Evolutionary conservation across 345 rosid species (phyloP), one percentile per base, ranked within the genome.

Genomic region (Gossypium thurberi): DNA sequence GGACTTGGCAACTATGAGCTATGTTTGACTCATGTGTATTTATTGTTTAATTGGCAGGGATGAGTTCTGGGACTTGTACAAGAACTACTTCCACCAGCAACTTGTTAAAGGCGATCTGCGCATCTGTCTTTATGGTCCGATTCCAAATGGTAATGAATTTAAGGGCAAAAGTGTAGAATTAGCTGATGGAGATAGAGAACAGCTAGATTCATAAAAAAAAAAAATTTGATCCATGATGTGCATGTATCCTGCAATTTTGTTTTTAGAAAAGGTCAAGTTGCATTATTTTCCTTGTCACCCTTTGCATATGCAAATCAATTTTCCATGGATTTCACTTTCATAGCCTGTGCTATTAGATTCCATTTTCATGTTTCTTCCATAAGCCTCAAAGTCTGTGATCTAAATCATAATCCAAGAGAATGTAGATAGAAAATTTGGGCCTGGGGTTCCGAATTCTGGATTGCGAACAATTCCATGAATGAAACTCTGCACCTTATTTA

Each of bases 31-130:
- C 3, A 58, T 46, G 15, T 23, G 10, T 25, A 11, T 25, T 65
- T 50, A 20, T 18, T 56, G 53, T 51, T 11, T 10, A 23, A 59
- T 73, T 76, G 82, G 77, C 91, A 94, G 97, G 78, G 93, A 90
- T 42, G 94, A 91, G 65, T 90, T 91, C 75, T 94, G 96, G 98
- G 93, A 94, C 67, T 72, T 94, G 86, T 91, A 91, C 59, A 89
- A 82, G 81, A 89, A 66, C 61, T 89, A 84, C 84, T 85, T 91
- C 65, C 93, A 94, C 79, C 86, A 68, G 40, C 84, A 78, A 50
- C 67, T 91, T 10, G 37, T 87, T 25, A 82, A 87, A 74, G 88
- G 93, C 18, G 78, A 73, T 66, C 74, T 92, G 20, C 87, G 78
- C 2, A 81, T 91, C 25, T 89, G 95, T 82, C 86, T 90, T 6